These are phyloP conservation scores for Boletus rex-veris DNA, from an alignment of 768 basidiomycete species.

Conservation along the genomic window DNA sequence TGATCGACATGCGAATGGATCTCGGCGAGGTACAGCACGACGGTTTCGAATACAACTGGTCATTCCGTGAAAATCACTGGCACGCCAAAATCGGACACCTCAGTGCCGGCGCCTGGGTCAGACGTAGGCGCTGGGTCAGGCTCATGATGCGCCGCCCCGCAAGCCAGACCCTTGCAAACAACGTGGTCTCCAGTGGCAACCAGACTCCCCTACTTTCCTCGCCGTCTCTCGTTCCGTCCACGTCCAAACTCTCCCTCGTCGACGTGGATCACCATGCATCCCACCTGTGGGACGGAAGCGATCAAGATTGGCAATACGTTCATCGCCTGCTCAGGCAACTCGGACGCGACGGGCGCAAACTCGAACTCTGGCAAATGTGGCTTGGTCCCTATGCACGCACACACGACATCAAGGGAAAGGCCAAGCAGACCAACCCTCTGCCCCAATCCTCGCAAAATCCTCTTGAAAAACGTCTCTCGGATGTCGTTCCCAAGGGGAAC, in stretches of 20 bases:
- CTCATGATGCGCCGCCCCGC: constrained; percentile 78
- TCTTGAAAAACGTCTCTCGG: constrained; percentile 10
- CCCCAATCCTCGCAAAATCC: constrained; percentile 1
- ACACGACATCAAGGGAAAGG: constrained; percentile 33
- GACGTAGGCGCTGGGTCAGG: constrained; percentile 78
- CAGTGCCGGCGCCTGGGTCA: constrained; percentile 69
- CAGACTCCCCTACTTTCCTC: neutral
- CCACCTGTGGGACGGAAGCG: constrained; percentile 54
- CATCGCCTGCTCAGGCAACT: constrained; percentile 48
- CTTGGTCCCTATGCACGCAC: constrained; percentile 39
- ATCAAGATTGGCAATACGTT: constrained; percentile 61
- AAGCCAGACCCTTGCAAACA: constrained; percentile 12
- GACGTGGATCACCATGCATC: constrained; percentile 23
- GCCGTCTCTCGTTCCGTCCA: constrained; percentile 16
- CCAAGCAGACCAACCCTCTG: constrained; percentile 41
- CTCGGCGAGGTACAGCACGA: constrained; percentile 73
- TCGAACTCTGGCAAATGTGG: constrained; percentile 78
- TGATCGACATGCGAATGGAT: constrained; percentile 85
- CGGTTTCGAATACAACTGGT: constrained; percentile 85
- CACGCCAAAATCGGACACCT: constrained; percentile 55
- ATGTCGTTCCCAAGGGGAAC: constrained; percentile 7
- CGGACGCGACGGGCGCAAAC: constrained; percentile 64
- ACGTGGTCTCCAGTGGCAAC: neutral
- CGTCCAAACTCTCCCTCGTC: constrained; percentile 15
- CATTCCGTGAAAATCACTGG: constrained; percentile 67